Percentiles rank a stretch among this genome's conserved stretches.
phyloP scores from a whole-genome alignment of 2,329 filamentous ascomycete genomes.

The Fusarium sp. region DNA sequence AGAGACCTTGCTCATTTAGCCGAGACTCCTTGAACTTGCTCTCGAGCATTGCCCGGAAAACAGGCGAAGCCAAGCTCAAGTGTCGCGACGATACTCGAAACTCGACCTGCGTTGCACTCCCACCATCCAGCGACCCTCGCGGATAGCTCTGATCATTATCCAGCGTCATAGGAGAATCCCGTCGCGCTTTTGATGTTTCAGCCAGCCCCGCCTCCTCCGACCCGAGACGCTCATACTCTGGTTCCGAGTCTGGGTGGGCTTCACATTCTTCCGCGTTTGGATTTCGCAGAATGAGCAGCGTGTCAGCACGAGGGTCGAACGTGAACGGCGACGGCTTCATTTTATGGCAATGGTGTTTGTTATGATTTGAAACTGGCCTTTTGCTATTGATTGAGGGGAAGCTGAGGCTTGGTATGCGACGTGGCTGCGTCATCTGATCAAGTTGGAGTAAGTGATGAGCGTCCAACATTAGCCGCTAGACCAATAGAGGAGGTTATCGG shows the following conservation, averaged over 20 bases:
- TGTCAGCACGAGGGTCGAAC: conserved; percentile 26
- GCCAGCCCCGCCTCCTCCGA: conserved; percentile 12
- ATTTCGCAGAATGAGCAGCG: conserved; percentile 17
- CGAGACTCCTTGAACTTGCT: conserved; percentile 22
- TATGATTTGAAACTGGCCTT: neutral
- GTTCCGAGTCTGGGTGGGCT: conserved; percentile 18
- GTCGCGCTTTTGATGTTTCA: conserved; percentile 11
- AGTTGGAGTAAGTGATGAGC: conserved; percentile 29
- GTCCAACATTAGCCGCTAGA: conserved; percentile 19
- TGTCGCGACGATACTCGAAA: conserved; percentile 32
- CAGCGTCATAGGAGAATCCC: conserved; percentile 24
- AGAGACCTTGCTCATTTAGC: conserved; percentile 11
- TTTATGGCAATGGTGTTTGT: neutral
- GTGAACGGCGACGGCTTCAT: conserved; percentile 27
- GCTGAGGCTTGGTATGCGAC: conserved; percentile 19
- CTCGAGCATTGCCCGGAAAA: conserved; percentile 32
- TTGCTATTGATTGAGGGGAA: conserved; percentile 29
- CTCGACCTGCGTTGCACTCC: conserved; percentile 4
- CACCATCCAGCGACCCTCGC: neutral
- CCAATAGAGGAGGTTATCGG: conserved; percentile 11
- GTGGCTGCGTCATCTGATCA: conserved; percentile 32
- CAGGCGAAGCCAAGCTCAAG: conserved; percentile 28
- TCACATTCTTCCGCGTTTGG: conserved; percentile 17
- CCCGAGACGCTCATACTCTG: conserved; percentile 21
- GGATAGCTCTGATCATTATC: conserved; percentile 24